Percentiles rank a stretch among this genome's conserved stretches.
Evolutionary conservation across 106 monocot genomes (phyloP).

Genomic region (Amphibolis antarctica): DNA sequence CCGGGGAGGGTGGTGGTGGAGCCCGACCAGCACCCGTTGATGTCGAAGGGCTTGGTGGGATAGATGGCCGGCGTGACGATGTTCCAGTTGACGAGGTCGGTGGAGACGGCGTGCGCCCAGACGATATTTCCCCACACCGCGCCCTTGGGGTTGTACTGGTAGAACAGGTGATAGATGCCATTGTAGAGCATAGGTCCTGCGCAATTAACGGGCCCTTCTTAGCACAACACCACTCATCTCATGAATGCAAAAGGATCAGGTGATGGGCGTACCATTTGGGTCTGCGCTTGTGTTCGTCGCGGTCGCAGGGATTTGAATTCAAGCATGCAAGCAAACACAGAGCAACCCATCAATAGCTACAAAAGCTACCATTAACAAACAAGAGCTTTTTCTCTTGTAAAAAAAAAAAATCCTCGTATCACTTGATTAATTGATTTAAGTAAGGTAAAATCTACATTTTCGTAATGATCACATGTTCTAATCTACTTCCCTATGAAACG

Average conservation of each 20-base stretch:
- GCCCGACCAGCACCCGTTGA: conserved; percentile 84
- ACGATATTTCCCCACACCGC: conserved; percentile 66
- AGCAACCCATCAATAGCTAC: too few relatives aligned
- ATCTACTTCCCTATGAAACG: too few relatives aligned
- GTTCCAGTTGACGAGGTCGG: conserved; percentile 68
- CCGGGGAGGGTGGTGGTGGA: conserved; percentile 73
- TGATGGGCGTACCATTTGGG: conserved; percentile 36
- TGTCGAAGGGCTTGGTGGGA: conserved; percentile 56
- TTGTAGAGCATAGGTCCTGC: conserved; percentile 80
- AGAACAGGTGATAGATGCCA: conserved; percentile 79
- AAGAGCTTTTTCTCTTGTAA: too few relatives aligned
- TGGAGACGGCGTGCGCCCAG: conserved; percentile 80
- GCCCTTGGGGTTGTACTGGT: conserved; percentile 76
- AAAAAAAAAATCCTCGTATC: too few relatives aligned
- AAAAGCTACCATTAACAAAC: too few relatives aligned
- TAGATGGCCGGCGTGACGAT: conserved; percentile 41
- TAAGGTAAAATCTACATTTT: too few relatives aligned
- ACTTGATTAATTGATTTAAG: too few relatives aligned
- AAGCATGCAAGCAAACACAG: not conserved
- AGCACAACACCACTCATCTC: not conserved
- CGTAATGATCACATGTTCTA: too few relatives aligned
- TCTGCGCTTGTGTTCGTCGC: conserved; percentile 16
- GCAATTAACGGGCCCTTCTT: not conserved
- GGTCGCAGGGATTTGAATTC: not conserved
- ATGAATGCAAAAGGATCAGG: too few relatives aligned